Evolutionary conservation across 768 basidiomycete genomes (phyloP), one percentile per base, ranked within the genome.

Genomic region (Suillus ampliporus): DNA sequence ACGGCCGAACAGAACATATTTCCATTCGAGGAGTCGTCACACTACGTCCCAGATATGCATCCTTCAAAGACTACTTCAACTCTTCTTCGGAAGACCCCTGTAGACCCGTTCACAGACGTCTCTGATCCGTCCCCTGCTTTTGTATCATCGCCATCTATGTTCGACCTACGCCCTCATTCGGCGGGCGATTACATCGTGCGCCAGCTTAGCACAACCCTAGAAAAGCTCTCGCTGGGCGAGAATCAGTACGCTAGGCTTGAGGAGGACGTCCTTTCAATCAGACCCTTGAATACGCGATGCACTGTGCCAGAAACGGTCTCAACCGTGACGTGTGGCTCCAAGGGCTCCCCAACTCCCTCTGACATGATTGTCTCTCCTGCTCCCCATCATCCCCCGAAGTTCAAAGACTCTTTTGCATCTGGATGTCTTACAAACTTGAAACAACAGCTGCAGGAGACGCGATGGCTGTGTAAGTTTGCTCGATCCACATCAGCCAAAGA

Each of bases 361-460:
- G 50, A 51, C 6, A 51, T 51, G 50, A 4, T 34, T n/a, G 31
- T 51, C 50, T 51, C 50, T 51, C 50, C 50, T n/a, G 50, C 50
- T 51, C 50, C 50, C 19, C 31, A 13, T 51, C 34, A 11, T 31
- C 5, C 31, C 11, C 31, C 31, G 5, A 51, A 31, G 50, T 51
- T 51, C 31, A 51, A 51, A 13, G 50, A 51, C 19, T 34, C 50
- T 1, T 28, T 34, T 34, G 50, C 50, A 28, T 51, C 50, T 51
- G 50, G 50, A n/a, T 51, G 34, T 6, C 50, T 51, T n/a, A 31
- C 11, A 13, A 51, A 51, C 11, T 51, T 51, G 13, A 51, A 35
- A 34, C 50, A 51, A n/a, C 50, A 51, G 19, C 19, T 51, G 3
- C 50, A 34, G 50, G 50, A 51, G 19, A 51, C 31, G 19, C 28